Evolutionary conservation across 805 yeast genomes (phyloP).

Genomic region (Pichia insulana): DNA sequence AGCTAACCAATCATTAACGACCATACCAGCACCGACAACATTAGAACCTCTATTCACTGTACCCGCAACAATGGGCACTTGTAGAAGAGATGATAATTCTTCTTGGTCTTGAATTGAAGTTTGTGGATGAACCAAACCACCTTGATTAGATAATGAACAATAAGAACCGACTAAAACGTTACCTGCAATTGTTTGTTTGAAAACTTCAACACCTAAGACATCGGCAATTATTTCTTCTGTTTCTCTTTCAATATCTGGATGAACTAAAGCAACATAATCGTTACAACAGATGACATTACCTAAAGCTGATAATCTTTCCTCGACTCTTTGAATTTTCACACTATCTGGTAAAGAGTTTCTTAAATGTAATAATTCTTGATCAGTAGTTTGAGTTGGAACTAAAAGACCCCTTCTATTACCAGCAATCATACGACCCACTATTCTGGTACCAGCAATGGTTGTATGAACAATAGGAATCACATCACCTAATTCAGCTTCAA

Average conservation of each 20-base stretch:
- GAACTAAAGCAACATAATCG: conserved; percentile 97
- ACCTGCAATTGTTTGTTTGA: conserved; percentile 98
- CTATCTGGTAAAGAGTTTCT: conserved; percentile 93
- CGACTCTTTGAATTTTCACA: conserved; percentile 95
- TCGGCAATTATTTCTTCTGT: conserved; percentile 98
- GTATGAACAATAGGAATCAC: conserved; percentile 94
- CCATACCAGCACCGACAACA: conserved; percentile 98
- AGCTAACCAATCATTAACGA: conserved; percentile 96
- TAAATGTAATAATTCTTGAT: conserved; percentile 94
- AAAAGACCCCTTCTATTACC: conserved; percentile 96
- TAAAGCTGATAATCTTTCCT: conserved; percentile 91
- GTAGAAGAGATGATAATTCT: conserved; percentile 88
- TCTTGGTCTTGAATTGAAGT: conserved; percentile 97
- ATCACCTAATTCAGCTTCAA: conserved; percentile 96
- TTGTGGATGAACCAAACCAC: conserved; percentile 97
- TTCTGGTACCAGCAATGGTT: conserved; percentile 96
- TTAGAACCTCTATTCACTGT: conserved; percentile 96
- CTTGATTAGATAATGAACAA: conserved; percentile 91
- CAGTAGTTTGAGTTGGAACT: conserved; percentile 97
- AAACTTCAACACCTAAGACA: conserved; percentile 96
- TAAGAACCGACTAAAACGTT: conserved; percentile 96
- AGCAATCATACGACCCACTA: conserved; percentile 96
- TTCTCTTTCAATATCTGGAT: conserved; percentile 98
- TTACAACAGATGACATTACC: conserved; percentile 98
- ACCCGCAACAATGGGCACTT: conserved; percentile 97